Base-by-base conservation (phyloP, 768 basidiomycete genomes). In the Russula ochroleuca region DNA sequence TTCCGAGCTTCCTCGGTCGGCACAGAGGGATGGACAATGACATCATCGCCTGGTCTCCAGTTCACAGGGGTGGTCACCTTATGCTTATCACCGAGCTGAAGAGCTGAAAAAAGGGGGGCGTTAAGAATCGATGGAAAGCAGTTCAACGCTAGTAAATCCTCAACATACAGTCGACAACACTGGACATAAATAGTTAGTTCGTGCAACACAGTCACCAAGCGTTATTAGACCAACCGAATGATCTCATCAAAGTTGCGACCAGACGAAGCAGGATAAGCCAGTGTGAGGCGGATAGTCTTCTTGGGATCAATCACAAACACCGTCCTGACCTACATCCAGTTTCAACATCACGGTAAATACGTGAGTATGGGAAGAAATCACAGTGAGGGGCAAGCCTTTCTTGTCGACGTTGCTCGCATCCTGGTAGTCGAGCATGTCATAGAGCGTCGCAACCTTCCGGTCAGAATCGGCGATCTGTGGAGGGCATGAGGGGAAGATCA, bases 301-400 rank as follows among this genome's bases (percentile, higher is more conserved):
- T 92, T 93, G 50, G 97, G 95, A 78, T 99, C 97, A 71, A 99
- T 93, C 68, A 99, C 79, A 76, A 96, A 99, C 65, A 99, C 97
- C 9, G 94, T 97, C 64, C 97, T 89, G 76, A 99, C 85, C 88
- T 92, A 61, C 19, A 50, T 28, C 38, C 35, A 43, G 59, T 23
- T 37, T 63, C 40, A 59, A 21, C 21, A 25, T 28, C 19, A 28
- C 35, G n/a, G 40, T 31, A 23, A 10, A 28, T 23, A 47, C 43
- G 13, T 25, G 25, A 33, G 31, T 41, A 38, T 48, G 5, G 52
- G 15, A 4, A 40, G 14, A 25, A 61, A 62, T 48, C 51, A 87
- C 93, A 53, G 97, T 99, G 81, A 98, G 94, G 23, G 97, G 97
- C 49, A 98, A 81, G 52, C 94, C 92, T 75, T 91, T 92, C 41